Base-by-base conservation (phyloP, 495 filamentous ascomycete genomes). In the Hypoxylon lienhwacheense region DNA sequence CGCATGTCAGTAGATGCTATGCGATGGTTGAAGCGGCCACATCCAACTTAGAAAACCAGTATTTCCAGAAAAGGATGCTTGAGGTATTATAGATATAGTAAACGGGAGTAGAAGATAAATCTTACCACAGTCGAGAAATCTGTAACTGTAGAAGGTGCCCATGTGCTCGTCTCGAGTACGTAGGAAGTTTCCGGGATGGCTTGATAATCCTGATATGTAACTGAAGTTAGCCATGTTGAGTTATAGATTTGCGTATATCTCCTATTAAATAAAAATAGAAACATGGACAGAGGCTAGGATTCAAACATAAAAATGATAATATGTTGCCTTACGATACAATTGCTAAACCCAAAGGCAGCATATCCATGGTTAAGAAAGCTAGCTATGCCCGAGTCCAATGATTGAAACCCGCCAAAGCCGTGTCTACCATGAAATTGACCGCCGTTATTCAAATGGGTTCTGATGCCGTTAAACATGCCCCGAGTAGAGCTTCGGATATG, bases 401-500 rank as follows among this genome's bases (percentile, higher is more conserved):
- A 51, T 33, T 55, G 21, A 10, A 61, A 34, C 3, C 25, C 26
- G 15, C 31, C 34, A 22, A 51, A 61, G 15, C 57, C 46, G 21
- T 44, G 34, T 31, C 24, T 29, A 11, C 43, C 56, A 19, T 40
- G 55, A 1, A 4, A 5, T 36, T 34, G 4, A 5, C 39, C 31
- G 10, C 50, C 49, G 8, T 34, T 25, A 5, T 24, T 17, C 15
- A 33, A 10, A 4, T 20, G 46, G 10, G 15, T 56, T 15, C 53
- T 55, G 10, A 61, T 55, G 5, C 58, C 47, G 16, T 56, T 47
- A 15, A 61, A 61, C 58, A 61, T 56, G 2, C 28, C 26, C 22
- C 52, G 52, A 7, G 47, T 55, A n/a, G 51, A 47, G 24, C 47
- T 41, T 28, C 47, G 47, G 37, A 61, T 52, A 15, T 61, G 34